A percentile compares a stretch with the other conserved stretches of the same genome.
phyloP scores from a whole-genome alignment of 768 basidiomycete species.

The Trametes cinnabarina region DNA sequence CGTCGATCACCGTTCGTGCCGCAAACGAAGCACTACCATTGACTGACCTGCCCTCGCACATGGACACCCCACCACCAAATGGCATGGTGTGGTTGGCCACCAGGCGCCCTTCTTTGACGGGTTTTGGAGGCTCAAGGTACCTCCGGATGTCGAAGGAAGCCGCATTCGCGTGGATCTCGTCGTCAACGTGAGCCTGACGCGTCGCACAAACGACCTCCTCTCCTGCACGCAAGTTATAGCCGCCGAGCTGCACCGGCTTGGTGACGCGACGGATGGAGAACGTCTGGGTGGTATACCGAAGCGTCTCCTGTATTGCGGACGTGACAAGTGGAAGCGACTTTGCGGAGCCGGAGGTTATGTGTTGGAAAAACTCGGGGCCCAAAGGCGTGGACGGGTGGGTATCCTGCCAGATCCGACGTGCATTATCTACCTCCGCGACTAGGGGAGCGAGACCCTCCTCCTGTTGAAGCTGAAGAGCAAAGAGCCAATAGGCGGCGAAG shows the following conservation, averaged over 20 bases:
- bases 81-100: constrained; percentile 24
- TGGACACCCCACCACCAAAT: constrained; percentile 29
- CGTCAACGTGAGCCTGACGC: constrained; percentile 19
- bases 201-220: constrained; percentile 24
- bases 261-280: constrained; percentile 23
- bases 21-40: not conserved
- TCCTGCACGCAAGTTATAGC: constrained; percentile 16
- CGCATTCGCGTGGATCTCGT: constrained; percentile 19
- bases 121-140: constrained; percentile 13
- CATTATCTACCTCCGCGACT: constrained; percentile 20
- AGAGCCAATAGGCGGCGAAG: constrained; percentile 23
- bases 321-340: constrained; percentile 20
- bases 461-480: constrained; percentile 20
- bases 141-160: constrained; percentile 14
- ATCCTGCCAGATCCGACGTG: constrained; percentile 7
- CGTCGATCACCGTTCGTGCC: no score
- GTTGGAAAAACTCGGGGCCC: constrained; percentile 12
- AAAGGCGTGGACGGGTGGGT: constrained; percentile 12
- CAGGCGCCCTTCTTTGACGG: constrained; percentile 16
- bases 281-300: constrained; percentile 20
- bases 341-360: not conserved
- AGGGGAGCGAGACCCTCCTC: constrained; percentile 22
- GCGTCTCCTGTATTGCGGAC: constrained; percentile 27
- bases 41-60: constrained; percentile 28
- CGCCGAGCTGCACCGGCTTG: constrained; percentile 17